Evolutionary conservation across 352 stramenopile species (phyloP).

Genomic region (Pythium vanterpoolii): DNA sequence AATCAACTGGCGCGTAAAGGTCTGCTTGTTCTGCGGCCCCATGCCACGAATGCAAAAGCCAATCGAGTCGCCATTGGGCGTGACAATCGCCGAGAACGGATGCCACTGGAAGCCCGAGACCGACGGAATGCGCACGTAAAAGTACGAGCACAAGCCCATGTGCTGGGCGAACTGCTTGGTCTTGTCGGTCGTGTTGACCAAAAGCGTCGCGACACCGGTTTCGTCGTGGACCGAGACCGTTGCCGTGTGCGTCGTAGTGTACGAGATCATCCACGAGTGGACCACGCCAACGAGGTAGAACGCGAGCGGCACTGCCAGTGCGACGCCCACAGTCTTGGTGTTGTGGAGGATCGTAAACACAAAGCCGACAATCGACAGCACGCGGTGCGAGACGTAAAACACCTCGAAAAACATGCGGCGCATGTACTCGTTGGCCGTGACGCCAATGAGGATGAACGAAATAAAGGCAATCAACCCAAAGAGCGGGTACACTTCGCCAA

Average conservation of each 20-base stretch:
- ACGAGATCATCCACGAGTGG: constrained; percentile 46
- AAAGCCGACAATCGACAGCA: constrained; percentile 67
- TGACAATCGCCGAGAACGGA: constrained; percentile 79
- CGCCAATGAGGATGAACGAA: constrained; percentile 47
- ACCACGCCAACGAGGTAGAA: constrained; percentile 60
- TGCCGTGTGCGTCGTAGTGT: constrained; percentile 45
- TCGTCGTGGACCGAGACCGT: constrained; percentile 34
- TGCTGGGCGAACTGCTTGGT: constrained; percentile 55
- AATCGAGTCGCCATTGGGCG: constrained; percentile 63
- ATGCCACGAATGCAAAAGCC: constrained; percentile 74
- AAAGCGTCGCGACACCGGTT: constrained; percentile 47
- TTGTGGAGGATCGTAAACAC: constrained; percentile 76
- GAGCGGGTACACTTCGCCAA: constrained; percentile 50
- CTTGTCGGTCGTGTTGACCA: constrained; percentile 50
- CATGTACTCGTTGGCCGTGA: constrained; percentile 58
- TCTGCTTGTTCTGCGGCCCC: constrained; percentile 25
- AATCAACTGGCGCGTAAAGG: constrained; percentile 52
- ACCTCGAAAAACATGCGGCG: constrained; percentile 67
- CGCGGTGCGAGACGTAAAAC: constrained; percentile 76
- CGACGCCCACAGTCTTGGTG: constrained; percentile 47
- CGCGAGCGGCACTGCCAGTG: constrained; percentile 54
- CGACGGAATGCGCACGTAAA: constrained; percentile 66
- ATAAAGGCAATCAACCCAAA: constrained; percentile 64
- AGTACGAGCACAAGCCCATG: constrained; percentile 70
- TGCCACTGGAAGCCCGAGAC: constrained; percentile 72